These are phyloP conservation scores for Fusarium goolgardi DNA, from an alignment of 2,329 filamentous ascomycete species.

Conservation along the genomic window DNA sequence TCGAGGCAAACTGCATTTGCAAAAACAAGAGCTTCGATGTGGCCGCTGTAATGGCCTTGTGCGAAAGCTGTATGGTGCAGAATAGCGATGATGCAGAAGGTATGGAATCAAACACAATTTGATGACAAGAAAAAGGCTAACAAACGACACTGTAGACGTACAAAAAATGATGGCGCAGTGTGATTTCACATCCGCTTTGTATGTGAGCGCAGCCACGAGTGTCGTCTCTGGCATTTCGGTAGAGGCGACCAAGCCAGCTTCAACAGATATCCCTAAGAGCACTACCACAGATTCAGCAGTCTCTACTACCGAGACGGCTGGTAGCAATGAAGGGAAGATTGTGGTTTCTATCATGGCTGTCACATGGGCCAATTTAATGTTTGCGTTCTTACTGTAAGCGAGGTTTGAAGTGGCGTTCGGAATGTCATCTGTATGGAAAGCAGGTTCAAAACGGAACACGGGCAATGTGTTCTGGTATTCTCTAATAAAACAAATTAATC, in stretches of 20 bases:
- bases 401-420: neutral
- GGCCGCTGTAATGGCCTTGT: neutral
- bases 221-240: constrained; percentile 6
- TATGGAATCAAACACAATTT: accelerated
- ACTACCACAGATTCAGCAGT: neutral
- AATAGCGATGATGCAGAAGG: constrained; percentile 8
- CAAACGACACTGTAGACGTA: accelerated
- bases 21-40: constrained; percentile 2
- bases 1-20: constrained; percentile 4
- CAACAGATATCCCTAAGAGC: neutral
- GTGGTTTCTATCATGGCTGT: neutral
- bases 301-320: neutral
- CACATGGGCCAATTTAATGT: neutral
- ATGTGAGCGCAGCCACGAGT: neutral
- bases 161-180: constrained; percentile 14
- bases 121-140: accelerated
- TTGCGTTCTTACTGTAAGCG: neutral
- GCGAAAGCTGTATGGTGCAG: constrained; percentile 6
- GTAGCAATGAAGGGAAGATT: neutral
- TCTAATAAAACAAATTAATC: neutral
- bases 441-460: neutral
- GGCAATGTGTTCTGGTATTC: accelerated
- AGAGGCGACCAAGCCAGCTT: constrained; percentile 3
- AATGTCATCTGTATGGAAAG: neutral
- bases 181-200: neutral